Conservation (phyloP, 208 protist genomes). For the Acanthamoeba castellanii region DNA sequence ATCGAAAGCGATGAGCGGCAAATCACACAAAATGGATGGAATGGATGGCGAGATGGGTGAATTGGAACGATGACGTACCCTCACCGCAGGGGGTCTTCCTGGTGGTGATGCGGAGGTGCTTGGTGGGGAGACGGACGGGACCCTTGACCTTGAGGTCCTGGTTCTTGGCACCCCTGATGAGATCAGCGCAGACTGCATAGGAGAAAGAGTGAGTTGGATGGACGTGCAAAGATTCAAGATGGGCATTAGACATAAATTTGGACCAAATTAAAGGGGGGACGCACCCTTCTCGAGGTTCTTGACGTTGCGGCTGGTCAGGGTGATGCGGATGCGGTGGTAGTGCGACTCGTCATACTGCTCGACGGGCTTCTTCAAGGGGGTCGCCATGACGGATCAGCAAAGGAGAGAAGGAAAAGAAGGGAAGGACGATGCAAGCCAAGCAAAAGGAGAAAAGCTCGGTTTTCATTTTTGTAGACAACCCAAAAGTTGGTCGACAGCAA, state of each 20-base stretch:
- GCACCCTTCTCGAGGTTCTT: conserved; percentile 97
- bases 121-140: conserved; percentile 98
- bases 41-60: no score
- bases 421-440: conserved; percentile 9
- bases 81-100: conserved; percentile 99
- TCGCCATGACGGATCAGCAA: conserved; percentile 46
- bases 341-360: conserved; percentile 68
- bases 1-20: neutral
- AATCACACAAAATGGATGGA: neutral
- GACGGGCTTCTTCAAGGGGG: conserved; percentile 52
- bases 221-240: neutral
- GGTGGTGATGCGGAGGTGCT: conserved; percentile 97
- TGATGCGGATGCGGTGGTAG: conserved; percentile 96
- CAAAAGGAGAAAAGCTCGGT: neutral
- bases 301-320: conserved; percentile 97
- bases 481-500: no score
- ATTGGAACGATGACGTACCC: conserved; percentile 88
- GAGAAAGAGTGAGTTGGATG: neutral
- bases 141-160: conserved; percentile 97
- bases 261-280: neutral
- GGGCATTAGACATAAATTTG: neutral
- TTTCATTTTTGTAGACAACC: neutral
- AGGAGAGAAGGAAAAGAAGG: conserved; percentile 19
- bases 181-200: conserved; percentile 93
- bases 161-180: conserved; percentile 96